Evolutionary conservation across 2,329 filamentous ascomycete species (phyloP), one percentile per base, ranked within the genome.

Genomic region (Grosmannia serpens): DNA sequence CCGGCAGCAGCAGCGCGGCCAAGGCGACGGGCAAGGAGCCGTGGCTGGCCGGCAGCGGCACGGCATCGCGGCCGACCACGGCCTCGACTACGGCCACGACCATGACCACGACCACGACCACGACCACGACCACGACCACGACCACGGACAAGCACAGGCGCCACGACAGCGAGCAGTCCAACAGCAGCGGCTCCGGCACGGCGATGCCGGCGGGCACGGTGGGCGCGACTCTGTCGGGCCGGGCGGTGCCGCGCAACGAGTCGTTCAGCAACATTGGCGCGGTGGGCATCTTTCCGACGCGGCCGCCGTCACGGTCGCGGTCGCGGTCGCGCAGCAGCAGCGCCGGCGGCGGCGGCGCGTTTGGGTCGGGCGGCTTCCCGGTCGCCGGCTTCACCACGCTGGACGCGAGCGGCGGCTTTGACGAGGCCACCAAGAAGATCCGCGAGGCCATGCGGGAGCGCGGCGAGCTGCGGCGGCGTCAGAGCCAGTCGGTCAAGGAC

Each of bases 261-360:
- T 94, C 89, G 0, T 96, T 96, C 74, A 86, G 86, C 71, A 92
- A 97, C 70, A 87, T 97, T 63, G 87, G 89, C 15, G 84, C 82
- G 54, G 87, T 96, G 64, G 89, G 88, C 61, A 86, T 99, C 73
- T 99, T 97, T 74, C 90, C 91, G 3, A 94, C 89, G 20, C 81
- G 89, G 33, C 91, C 91, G 5, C 81, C 87, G n/a, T 95, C 81
- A 63, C 79, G 87, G 29, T 88, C 81, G 64, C 79, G 87, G 29
- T 88, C 89, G n/a, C 81, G 88, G 33, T 91, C 91, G 8, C 81
- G 86, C 17, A 80, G 86, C 55, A 89, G 83, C 65, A 83, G 86
- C 70, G 89, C 84, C 62, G 82, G 85, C 62, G 82, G 80, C 61
- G 83, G 84, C 47, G 82, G 83, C 29, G 79, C 82, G 0, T 77